Evolutionary conservation across 768 basidiomycete genomes (phyloP), one percentile per base, ranked within the genome.

Genomic region (Mycena haematopus): DNA sequence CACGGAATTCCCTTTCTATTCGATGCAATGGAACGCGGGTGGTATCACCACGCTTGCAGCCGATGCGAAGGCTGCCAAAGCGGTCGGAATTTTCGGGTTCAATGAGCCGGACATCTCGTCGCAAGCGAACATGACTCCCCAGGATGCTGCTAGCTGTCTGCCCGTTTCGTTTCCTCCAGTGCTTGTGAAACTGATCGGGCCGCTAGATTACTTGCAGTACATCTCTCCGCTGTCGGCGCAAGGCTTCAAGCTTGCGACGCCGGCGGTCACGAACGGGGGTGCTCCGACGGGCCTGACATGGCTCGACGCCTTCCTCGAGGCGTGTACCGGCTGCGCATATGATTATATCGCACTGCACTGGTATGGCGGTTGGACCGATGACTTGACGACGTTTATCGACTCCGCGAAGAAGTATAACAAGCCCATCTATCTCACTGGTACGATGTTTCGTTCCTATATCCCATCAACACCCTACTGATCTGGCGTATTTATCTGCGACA

Each of bases 241-340:
- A 17, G 55, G 55, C 14, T 56, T 56, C 55, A 56, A 56, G 45
- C 45, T 56, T 25, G 55, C 55, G 14, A 56, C 55, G 13, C 55
- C 55, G 11, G 55, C 55, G 5, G 55, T 56, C 11, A 56, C 55
- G 6, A 56, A 56, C 44, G 55, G 44, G 21, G 55, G 42, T 22
- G 44, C 55, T 11, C 55, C 55, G 3, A 22, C 42, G 0, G 55
- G 55, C 29, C 29, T 56, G 15, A 8, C 55, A 22, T 56, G 55
- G 55, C 55, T 56, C 31, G 55, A 56, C 33, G 27, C 55, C 1
- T 56, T 56, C 44, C 55, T 56, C 45, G 31, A 29, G 19, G 45
- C 42, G 6, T 56, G 55, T 11, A 14, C 55, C 9, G 55, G 55
- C n/a, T 56, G 55, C 45, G 33, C 29, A 29, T 56, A 33, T 17